Conservation (phyloP, 805 yeast species). For the Candida manassasensis region DNA sequence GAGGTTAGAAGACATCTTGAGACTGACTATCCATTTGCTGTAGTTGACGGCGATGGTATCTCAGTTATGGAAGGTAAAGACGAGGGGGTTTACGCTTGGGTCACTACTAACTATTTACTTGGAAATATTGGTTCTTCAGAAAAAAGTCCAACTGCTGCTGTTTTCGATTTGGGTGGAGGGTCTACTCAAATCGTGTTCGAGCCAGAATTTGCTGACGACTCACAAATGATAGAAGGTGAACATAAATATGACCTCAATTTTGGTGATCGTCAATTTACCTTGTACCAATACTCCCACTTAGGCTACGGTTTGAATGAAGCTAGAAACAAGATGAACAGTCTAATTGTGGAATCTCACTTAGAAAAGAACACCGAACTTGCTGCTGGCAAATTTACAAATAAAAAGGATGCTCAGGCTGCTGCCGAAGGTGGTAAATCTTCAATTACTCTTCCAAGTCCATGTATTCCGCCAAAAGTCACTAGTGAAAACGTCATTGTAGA, state of each 20-base stretch:
- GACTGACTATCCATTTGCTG: constrained; percentile 83
- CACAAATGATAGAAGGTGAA: constrained; percentile 72
- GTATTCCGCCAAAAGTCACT: constrained; percentile 73
- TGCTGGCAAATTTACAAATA: constrained; percentile 20
- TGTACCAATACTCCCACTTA: constrained; percentile 92
- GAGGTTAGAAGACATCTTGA: constrained; percentile 77
- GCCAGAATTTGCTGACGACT: constrained; percentile 63
- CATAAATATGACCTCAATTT: constrained; percentile 77
- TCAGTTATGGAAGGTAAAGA: constrained; percentile 94
- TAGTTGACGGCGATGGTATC: constrained; percentile 81
- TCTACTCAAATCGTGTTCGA: constrained; percentile 98
- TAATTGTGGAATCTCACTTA: constrained; percentile 52
- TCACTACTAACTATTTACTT: constrained; percentile 86
- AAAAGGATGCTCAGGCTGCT: constrained; percentile 22
- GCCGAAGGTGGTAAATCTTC: constrained; percentile 35
- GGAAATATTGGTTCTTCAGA: constrained; percentile 87
- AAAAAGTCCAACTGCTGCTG: constrained; percentile 87
- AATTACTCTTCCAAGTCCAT: constrained; percentile 65
- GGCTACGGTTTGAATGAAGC: constrained; percentile 97
- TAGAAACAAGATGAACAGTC: constrained; percentile 70
- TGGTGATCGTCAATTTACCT: constrained; percentile 73
- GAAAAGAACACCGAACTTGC: constrained; percentile 21
- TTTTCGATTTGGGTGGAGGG: constrained; percentile 97
- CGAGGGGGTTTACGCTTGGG: constrained; percentile 99
- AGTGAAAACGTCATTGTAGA: constrained; percentile 62